Percentiles rank a stretch among this genome's conserved stretches.
Evolutionary conservation across 1,139 yeast genomes (phyloP).

Genomic region (Keqinozyma sinolaborantium): DNA sequence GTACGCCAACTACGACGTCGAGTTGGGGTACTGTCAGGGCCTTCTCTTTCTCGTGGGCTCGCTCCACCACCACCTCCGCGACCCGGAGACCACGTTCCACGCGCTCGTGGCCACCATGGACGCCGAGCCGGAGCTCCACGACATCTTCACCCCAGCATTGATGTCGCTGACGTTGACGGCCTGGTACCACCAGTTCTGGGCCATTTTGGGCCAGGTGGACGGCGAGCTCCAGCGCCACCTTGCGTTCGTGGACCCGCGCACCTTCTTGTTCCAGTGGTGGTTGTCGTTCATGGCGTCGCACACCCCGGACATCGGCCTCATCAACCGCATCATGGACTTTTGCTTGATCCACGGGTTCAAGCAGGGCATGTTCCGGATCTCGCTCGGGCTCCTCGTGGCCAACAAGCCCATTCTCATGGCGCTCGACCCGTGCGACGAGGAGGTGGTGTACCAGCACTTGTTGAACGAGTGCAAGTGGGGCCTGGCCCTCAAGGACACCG

Average conservation of each 20-base stretch:
- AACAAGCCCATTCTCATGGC: constrained; percentile 52
- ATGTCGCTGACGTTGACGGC: constrained; percentile 55
- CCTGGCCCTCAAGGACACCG: constrained; percentile 45
- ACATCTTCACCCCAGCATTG: constrained; percentile 51
- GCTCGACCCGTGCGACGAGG: constrained; percentile 50
- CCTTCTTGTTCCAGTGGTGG: constrained; percentile 65
- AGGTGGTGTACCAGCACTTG: constrained; percentile 58
- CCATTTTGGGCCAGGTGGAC: constrained; percentile 38
- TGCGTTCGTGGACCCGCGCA: constrained; percentile 36
- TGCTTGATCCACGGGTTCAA: constrained; percentile 64
- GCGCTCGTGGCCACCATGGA: constrained; percentile 61
- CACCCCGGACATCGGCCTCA: constrained; percentile 50
- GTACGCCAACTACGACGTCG: constrained; percentile 64
- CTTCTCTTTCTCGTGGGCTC: constrained; percentile 65
- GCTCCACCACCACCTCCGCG: constrained; percentile 49
- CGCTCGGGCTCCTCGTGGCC: constrained; percentile 50
- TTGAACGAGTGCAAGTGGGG: constrained; percentile 57
- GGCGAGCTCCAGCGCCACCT: constrained; percentile 47
- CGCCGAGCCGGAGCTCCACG: constrained; percentile 52
- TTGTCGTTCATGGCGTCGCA: constrained; percentile 62
- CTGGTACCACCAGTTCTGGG: constrained; percentile 53
- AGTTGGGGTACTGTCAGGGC: constrained; percentile 73
- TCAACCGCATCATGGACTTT: constrained; percentile 52
- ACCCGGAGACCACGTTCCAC: constrained; percentile 48
- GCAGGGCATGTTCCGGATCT: constrained; percentile 57